Evolutionary conservation across 208 protist genomes (phyloP).

Genomic region (Leishmania gerbilli): DNA sequence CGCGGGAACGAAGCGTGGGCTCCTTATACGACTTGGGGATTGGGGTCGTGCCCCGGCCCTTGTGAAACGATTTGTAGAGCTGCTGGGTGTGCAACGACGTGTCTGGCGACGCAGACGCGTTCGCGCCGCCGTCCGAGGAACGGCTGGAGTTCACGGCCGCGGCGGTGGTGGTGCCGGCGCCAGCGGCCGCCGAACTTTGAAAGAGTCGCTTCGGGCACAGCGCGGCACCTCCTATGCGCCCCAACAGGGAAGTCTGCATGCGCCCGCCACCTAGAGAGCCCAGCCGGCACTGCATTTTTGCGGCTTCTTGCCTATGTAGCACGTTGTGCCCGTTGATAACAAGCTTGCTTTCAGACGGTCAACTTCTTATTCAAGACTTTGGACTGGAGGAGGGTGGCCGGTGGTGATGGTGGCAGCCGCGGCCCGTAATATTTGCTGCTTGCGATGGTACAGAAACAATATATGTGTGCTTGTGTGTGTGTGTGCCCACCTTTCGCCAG

Average conservation of each 20-base stretch:
- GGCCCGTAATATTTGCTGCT: conserved; percentile 3
- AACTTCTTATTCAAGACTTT: not conserved
- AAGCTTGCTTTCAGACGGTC: not conserved
- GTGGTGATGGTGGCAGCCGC: not conserved
- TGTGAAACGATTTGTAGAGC: conserved; percentile 83
- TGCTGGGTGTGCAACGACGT: conserved; percentile 30
- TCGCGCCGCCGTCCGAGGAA: not conserved
- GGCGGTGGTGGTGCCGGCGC: not conserved
- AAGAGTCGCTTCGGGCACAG: conserved; percentile 6
- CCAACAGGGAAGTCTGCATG: not conserved
- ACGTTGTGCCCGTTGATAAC: not conserved
- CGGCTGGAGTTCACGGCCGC: not conserved
- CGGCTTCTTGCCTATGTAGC: not conserved
- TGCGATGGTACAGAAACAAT: conserved; percentile 4
- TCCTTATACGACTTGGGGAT: conserved; percentile 38
- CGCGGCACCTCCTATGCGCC: not conserved
- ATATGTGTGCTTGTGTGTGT: not conserved
- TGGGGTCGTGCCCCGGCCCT: conserved; percentile 51
- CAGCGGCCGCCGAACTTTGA: conserved; percentile 11
- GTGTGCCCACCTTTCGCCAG: no score
- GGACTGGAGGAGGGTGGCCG: not conserved
- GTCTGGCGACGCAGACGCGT: not conserved
- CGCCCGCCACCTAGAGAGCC: not conserved
- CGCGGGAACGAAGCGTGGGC: conserved; percentile 9
- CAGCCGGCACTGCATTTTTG: conserved; percentile 19